Evolutionary conservation across 2,329 filamentous ascomycete species (phyloP), one percentile per base, ranked within the genome.

Genomic region (Cladophialophora yegresii): DNA sequence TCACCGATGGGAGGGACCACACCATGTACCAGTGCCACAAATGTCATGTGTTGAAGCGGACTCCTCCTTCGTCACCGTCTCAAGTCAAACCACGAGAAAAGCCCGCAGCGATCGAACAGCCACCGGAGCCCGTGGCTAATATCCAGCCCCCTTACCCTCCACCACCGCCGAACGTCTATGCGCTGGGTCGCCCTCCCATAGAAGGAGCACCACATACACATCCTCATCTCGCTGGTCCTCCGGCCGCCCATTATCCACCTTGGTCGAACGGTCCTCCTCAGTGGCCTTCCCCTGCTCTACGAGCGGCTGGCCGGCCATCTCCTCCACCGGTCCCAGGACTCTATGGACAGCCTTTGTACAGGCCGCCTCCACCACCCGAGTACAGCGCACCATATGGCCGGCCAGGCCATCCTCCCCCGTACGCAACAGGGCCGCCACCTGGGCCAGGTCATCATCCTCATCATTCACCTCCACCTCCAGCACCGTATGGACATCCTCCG

Each of bases 1-100:
- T 65, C 71, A 62, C 71, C 68, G 71, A 75, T 70, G 65, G 66
- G 45, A 57, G 68, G 20, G 58, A 70, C 8, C 57, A 64, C 22
- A 23, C 83, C 32, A 83, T 82, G 66, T 89, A 86, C 68, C 88
- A 92, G 75, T 93, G 90, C 71, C 90, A 93, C 77, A 90, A 91
- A 75, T 93, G 90, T 67, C 81, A 84, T 80, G 69, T 82, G 78
- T 32, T 83, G 83, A 63, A 81, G 64, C 54, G 66, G 57, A 65
- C 67, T 70, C 69, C 73, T 3, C 69, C 69, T 30, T 61, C 71
- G 3, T 68, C 69, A 12, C 71, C 70, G n/a, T 71, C 67, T 43
- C 70, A 70, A 54, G 62, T 71, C 53, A 67, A 65, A 60, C 66
- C 60, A 54, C 61, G 58, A 26, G 67, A 74, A 10, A 71, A 72